phyloP scores from a whole-genome alignment of 192 early-diverging fungal species.

The Gigaspora rosea region DNA sequence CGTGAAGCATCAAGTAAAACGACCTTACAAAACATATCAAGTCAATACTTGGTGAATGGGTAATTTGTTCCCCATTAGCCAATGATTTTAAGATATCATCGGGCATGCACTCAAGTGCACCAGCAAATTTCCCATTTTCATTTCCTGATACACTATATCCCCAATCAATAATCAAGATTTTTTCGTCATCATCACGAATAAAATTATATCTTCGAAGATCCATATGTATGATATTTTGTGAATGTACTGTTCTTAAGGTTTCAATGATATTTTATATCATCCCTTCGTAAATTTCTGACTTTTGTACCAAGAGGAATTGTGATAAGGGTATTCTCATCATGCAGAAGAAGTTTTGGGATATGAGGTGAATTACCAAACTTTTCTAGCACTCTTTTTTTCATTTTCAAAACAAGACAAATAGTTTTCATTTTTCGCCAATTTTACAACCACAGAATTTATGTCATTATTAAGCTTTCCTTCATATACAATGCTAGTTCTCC shows the following conservation, averaged over 20 bases:
- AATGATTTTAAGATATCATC: conserved; percentile 7
- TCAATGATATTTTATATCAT: conserved; percentile 25
- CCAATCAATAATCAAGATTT: conserved; percentile 27
- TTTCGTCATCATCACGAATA: conserved; percentile 2
- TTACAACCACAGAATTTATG: conserved; percentile 11
- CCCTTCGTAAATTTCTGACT: conserved; percentile 18
- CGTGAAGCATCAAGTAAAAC: conserved; percentile 27
- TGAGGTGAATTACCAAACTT: neutral
- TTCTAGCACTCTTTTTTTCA: conserved; percentile 20
- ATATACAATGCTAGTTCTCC: conserved; percentile 26
- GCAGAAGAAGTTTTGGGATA: conserved; percentile 4
- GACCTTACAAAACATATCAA: conserved; percentile 18
- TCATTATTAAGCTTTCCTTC: conserved; percentile 23
- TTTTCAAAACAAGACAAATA: conserved; percentile 26
- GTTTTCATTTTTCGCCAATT: conserved; percentile 9
- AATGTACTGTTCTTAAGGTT: neutral
- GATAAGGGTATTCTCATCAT: conserved; percentile 11
- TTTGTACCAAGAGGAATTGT: conserved; percentile 11
- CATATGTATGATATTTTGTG: conserved; percentile 5
- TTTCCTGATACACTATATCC: conserved; percentile 3
- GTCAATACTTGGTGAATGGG: conserved; percentile 15
- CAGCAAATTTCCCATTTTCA: conserved; percentile 9
- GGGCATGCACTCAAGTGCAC: conserved; percentile 20
- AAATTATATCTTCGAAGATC: conserved; percentile 14
- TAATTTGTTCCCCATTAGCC: conserved; percentile 3